phyloP scores from a whole-genome alignment of 768 basidiomycete species.

The Tylopilus felleus region DNA sequence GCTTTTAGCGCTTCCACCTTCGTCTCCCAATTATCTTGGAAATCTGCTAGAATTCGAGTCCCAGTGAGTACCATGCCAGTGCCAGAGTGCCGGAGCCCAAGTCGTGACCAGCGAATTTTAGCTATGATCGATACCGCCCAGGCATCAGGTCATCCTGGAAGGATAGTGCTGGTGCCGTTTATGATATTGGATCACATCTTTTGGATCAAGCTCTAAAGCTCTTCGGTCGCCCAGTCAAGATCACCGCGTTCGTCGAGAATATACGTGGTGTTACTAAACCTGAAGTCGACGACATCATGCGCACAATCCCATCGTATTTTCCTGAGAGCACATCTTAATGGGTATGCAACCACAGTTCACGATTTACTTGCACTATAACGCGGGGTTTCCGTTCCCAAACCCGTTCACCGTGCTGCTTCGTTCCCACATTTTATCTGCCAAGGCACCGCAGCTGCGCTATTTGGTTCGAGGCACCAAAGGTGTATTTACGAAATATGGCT shows the following conservation, averaged over 20 bases:
- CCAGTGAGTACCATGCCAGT: slow-evolving; percentile 44
- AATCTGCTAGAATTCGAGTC: slow-evolving; percentile 70
- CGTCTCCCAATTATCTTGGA: slow-evolving; percentile 54
- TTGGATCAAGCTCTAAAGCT: slow-evolving; percentile 74
- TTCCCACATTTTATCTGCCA: slow-evolving; percentile 66
- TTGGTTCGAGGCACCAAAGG: slow-evolving; percentile 69
- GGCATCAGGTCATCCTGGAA: slow-evolving; percentile 76
- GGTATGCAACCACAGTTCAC: slow-evolving; percentile 20
- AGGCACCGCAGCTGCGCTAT: slow-evolving; percentile 66
- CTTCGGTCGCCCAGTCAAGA: slow-evolving; percentile 67
- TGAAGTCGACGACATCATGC: slow-evolving; percentile 63
- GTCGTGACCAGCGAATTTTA: slow-evolving; percentile 22
- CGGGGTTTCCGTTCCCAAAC: slow-evolving; percentile 38
- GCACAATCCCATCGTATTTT: slow-evolving; percentile 14
- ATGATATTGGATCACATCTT: slow-evolving; percentile 77
- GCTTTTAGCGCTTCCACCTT: slow-evolving; percentile 15
- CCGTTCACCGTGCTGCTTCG: slow-evolving; percentile 67
- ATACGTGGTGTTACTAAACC: slow-evolving; percentile 60
- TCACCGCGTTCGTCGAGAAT: slow-evolving; percentile 72
- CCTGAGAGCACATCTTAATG: neutral
- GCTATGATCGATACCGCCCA: slow-evolving; percentile 73
- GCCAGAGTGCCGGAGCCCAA: neutral
- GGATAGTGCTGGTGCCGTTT: slow-evolving; percentile 66
- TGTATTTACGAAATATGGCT: slow-evolving; percentile 69
- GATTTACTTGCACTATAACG: slow-evolving; percentile 49